Evolutionary conservation across 2,329 filamentous ascomycete species (phyloP), one percentile per base, ranked within the genome.

Genomic region (Sporothrix variecibatus): DNA sequence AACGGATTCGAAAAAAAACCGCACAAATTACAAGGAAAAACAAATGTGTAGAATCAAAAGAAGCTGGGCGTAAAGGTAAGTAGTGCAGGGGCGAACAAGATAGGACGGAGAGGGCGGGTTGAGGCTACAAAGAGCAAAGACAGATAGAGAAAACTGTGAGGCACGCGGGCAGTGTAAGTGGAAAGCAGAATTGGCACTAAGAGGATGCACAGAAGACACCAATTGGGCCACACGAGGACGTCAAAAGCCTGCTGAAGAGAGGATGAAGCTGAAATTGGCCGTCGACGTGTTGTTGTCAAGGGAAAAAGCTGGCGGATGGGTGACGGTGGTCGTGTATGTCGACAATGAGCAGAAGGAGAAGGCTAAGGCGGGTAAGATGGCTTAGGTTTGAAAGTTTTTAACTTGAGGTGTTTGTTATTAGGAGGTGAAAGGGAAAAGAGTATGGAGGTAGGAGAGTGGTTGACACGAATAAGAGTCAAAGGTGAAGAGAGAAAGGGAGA

Each of bases 121-220:
- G 65, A 62, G 12, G 46, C 46, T 51, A n/a, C 58, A 58, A 70
- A 67, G 46, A 65, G 20, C 23, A 68, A 67, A 38, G 15, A 49
- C 7, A 20, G 20, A 46, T 12, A 60, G 46, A 26, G 26, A 51
- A 62, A 53, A 70, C 26, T 43, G 11, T 40, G 38, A 71, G 73
- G 64, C 73, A 74, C 73, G 71, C 73, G 73, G 73, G 65, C 73
- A 72, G 73, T 75, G 73, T 75, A 75, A 75, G 73, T 73, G 65
- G 40, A 15, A 26, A 73, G 12, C 40, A 58, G 38, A 51, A 67
- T 31, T 23, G 43, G 62, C 49, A 73, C 62, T 58, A 73, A 38
- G 28, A 73, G 17, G 51, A 34, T 34, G 46, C 3, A 49, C 26
- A 31, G 34, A 26, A 28, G 56, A 73, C 31, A 46, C 60, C 62